Percentiles rank a stretch among this genome's conserved stretches.
phyloP scores from a whole-genome alignment of 768 basidiomycete species.

The Pluteus cervinus region DNA sequence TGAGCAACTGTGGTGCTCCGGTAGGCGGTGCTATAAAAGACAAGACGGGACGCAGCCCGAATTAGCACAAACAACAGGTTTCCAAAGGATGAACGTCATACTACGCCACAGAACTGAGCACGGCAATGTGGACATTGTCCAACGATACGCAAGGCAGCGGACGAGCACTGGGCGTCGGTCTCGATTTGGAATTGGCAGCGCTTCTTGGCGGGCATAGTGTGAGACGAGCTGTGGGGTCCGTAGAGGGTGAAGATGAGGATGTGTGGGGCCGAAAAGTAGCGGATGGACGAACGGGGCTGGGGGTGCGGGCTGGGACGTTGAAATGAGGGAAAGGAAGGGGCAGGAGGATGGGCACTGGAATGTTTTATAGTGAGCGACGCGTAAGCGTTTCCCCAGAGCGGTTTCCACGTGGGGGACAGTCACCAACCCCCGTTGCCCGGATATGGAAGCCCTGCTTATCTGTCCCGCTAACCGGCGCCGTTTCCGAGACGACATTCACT shows the following conservation, averaged over 20 bases:
- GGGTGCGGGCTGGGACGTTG: not conserved
- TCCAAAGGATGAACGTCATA: conserved; percentile 30
- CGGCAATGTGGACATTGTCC: conserved; percentile 82
- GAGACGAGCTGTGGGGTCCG: conserved; percentile 6
- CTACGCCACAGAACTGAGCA: conserved; percentile 69
- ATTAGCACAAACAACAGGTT: conserved; percentile 5
- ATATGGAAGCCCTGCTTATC: too few species aligned
- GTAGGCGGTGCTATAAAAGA: conserved; percentile 68
- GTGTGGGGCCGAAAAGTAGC: not conserved
- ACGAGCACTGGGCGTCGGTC: conserved; percentile 57
- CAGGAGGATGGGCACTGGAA: not conserved
- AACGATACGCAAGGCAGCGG: conserved; percentile 76
- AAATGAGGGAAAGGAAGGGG: not conserved
- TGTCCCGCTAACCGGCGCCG: too few species aligned
- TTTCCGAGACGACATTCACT: too few species aligned
- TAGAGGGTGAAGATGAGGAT: conserved; percentile 3
- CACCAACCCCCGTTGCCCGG: too few species aligned
- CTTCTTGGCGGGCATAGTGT: conserved; percentile 75
- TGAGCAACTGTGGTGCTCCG: conserved; percentile 82
- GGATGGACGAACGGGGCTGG: conserved; percentile 1
- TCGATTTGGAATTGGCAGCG: conserved; percentile 68
- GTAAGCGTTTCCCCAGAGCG: conserved; percentile 8
- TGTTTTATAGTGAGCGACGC: conserved; percentile 8
- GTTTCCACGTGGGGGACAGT: conserved; percentile 11
- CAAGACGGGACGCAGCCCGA: conserved; percentile 12